These are phyloP conservation scores for Boletales sp. DNA, from an alignment of 768 basidiomycete genomes.

Conservation along the genomic window DNA sequence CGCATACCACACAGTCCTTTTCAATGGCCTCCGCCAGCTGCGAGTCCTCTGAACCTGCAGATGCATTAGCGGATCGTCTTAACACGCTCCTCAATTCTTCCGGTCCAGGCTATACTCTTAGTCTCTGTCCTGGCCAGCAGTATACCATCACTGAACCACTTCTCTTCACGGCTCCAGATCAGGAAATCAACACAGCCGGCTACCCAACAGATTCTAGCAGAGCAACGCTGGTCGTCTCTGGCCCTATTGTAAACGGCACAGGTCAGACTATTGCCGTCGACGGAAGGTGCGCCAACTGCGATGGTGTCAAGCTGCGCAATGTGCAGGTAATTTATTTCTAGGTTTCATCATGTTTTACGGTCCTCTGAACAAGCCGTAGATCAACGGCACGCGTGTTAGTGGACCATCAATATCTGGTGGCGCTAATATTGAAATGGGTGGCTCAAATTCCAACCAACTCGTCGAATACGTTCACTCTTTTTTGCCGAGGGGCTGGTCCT, in stretches of 20 bases:
- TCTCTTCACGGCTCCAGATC: constrained; percentile 58
- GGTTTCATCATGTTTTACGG: not conserved
- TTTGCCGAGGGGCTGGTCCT: constrained; percentile 80
- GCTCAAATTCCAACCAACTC: constrained; percentile 64
- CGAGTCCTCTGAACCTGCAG: constrained; percentile 51
- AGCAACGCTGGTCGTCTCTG: constrained; percentile 67
- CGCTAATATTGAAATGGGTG: constrained; percentile 85
- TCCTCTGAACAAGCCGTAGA: constrained; percentile 35
- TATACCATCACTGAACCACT: constrained; percentile 69
- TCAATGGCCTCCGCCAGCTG: constrained; percentile 17
- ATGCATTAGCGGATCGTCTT: constrained; percentile 60
- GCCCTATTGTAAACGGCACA: constrained; percentile 55
- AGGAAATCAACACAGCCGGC: constrained; percentile 80
- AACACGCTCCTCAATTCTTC: constrained; percentile 63
- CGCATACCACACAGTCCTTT: not conserved
- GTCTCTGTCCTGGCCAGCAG: constrained; percentile 57
- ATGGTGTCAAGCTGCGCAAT: constrained; percentile 62
- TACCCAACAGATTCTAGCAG: constrained; percentile 67
- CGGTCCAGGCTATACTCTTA: constrained; percentile 62
- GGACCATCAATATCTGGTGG: constrained; percentile 55
- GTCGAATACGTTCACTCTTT: constrained; percentile 74
- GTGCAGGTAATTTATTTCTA: constrained; percentile 49
- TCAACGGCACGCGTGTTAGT: constrained; percentile 66
- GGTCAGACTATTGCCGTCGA: constrained; percentile 75
- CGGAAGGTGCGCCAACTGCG: constrained; percentile 60